Base-by-base conservation (phyloP, 179 eudicot species). In the Sideroxylon spinosum region DNA sequence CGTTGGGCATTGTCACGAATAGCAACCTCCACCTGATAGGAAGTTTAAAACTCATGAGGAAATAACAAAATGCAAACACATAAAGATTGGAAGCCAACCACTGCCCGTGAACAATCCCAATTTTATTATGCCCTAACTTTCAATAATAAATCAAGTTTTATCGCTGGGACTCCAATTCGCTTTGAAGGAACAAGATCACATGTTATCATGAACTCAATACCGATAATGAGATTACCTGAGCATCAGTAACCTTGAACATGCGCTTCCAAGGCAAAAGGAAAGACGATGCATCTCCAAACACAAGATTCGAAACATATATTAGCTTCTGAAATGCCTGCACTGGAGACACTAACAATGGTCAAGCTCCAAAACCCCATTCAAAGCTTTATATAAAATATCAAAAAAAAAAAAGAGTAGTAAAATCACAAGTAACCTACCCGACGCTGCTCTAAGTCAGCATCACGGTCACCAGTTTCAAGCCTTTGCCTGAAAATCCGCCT, bases 291-390 rank as follows among this genome's bases (percentile, higher is more conserved):
- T 91, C 96, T 26, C 98, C 98, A 86, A 95, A 95, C 66, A 95
- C 99, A 78, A 92, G 94, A 68, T 89, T 91, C 71, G 99, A 95
- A 48, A 95, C 98, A 84, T 95, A 95, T 50, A 95, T 87, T 71
- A 95, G 83, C 98, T 95, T 95, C 91, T 95, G 98, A 86, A 95
- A 95, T 78, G 98, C 97, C 99, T 95, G 98, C 90, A 85, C 87
- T 90, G 89, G 88, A 88, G 85, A 84, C 78, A 84, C 78, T 37
- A 75, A 78, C 71, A 78, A 72, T 79, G 88, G 74, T 93, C 94
- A 91, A 89, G 90, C 75, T 75, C 85, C 84, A 78, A 48, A 79
- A 68, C 85, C 68, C 16, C 74, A 73, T 44, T 68, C 17, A 32
- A 48, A 56, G 22, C 7, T 20, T 37, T 17, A 32, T 32, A 29